Percentiles rank a stretch among this genome's conserved stretches.
phyloP scores from a whole-genome alignment of 257 asterid species.

The Solanum dulcamara region DNA sequence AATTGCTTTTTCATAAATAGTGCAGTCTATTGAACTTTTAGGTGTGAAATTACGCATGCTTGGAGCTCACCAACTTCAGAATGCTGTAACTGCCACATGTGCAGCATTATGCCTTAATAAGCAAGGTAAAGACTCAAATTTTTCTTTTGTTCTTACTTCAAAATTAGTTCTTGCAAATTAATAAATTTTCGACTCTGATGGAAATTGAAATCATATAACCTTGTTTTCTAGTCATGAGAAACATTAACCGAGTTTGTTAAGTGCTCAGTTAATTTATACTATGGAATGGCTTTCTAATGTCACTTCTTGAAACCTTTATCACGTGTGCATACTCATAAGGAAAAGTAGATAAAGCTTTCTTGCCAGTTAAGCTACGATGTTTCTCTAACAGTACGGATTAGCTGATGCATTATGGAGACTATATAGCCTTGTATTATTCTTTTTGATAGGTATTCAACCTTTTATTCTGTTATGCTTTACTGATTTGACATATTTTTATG shows the following conservation, averaged over 20 bases:
- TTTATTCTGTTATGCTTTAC: background rate
- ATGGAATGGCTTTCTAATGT: background rate
- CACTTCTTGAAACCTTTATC: background rate
- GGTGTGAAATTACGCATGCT: conserved; percentile 62
- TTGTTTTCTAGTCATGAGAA: background rate
- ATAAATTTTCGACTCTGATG: background rate
- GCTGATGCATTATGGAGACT: background rate
- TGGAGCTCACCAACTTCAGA: conserved; percentile 86
- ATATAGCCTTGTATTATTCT: background rate
- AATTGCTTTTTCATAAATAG: background rate
- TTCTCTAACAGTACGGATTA: background rate
- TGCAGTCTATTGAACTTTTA: conserved; percentile 53
- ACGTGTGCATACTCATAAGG: background rate
- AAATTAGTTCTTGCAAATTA: background rate
- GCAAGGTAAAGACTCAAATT: conserved; percentile 44
- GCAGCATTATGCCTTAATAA: conserved; percentile 77
- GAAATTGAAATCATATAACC: background rate
- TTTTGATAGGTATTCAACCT: background rate
- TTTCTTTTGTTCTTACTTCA: background rate
- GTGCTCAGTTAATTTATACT: background rate
- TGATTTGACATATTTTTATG: background rate
- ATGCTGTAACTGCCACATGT: conserved; percentile 84
- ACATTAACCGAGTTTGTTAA: background rate
- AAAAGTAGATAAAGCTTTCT: background rate
- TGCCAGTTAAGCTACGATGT: background rate